These are phyloP conservation scores for Cladosporium sp. DNA, from an alignment of 2,329 filamentous ascomycete species.

Conservation along the genomic window DNA sequence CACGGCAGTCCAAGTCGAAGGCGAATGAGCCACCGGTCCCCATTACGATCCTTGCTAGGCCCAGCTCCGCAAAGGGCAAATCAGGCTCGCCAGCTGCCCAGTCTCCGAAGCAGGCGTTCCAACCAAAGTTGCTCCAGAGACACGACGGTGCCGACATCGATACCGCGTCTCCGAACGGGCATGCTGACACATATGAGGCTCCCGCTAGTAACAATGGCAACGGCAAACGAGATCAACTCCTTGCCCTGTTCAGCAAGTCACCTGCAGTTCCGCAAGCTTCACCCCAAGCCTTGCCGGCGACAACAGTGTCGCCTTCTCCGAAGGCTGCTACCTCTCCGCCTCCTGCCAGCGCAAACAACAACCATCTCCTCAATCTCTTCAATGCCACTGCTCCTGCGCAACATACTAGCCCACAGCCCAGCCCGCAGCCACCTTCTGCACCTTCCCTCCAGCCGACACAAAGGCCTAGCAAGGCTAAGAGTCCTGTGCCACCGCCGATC, in stretches of 20 bases:
- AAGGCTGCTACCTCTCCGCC: background rate
- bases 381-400: constrained; percentile 7
- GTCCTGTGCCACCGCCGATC: constrained; percentile 10
- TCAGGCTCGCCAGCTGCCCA: constrained; percentile 20
- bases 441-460: constrained; percentile 24
- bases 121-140: constrained; percentile 29
- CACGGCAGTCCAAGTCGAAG: constrained; percentile 2
- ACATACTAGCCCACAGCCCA: constrained; percentile 12
- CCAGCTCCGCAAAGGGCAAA: constrained; percentile 17
- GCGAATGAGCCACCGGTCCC: background rate
- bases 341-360: background rate
- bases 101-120: constrained; percentile 20
- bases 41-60: constrained; percentile 25
- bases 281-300: constrained; percentile 15
- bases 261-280: background rate
- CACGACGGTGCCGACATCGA: constrained; percentile 18
- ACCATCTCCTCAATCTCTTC: constrained; percentile 16
- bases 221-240: constrained; percentile 26
- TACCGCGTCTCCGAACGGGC: background rate
- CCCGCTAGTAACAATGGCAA: constrained; percentile 11
- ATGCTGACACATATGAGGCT: constrained; percentile 9
- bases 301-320: background rate
- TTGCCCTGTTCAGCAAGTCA: constrained; percentile 23
- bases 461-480: constrained; percentile 12
- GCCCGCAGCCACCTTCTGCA: constrained; percentile 24